These are phyloP conservation scores for Colletotrichum somersetense DNA, from an alignment of 2,329 filamentous ascomycete genomes.

Conservation along the genomic window DNA sequence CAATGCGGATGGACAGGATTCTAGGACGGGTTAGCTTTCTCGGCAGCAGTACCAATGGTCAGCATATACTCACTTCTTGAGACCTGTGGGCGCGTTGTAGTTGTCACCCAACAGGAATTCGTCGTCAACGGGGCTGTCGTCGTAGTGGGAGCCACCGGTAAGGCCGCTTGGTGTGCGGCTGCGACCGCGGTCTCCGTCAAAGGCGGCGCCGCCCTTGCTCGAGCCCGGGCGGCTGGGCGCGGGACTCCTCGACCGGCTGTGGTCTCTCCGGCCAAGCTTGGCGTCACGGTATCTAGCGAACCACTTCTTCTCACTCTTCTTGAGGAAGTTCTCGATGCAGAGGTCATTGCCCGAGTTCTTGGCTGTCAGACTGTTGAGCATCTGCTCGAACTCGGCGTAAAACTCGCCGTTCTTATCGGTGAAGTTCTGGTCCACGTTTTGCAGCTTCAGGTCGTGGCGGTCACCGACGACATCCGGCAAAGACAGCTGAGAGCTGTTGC, in stretches of 20 bases:
- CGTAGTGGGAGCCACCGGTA: slow-evolving; percentile 44
- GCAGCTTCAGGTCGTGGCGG: slow-evolving; percentile 71
- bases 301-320: slow-evolving; percentile 76
- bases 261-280: slow-evolving; percentile 62
- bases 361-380: slow-evolving; percentile 65
- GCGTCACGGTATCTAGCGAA: slow-evolving; percentile 70
- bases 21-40: slow-evolving; percentile 19
- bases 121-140: slow-evolving; percentile 45
- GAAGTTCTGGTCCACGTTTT: slow-evolving; percentile 77
- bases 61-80: slow-evolving; percentile 58
- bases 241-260: slow-evolving; percentile 54
- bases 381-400: slow-evolving; percentile 68
- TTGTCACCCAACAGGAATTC: slow-evolving; percentile 69
- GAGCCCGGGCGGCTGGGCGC: slow-evolving; percentile 42
- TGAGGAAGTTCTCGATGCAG: slow-evolving; percentile 75
- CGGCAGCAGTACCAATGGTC: slow-evolving; percentile 50
- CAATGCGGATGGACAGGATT: slow-evolving; percentile 64
- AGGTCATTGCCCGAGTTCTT: slow-evolving; percentile 69
- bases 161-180: slow-evolving; percentile 47
- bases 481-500: slow-evolving; percentile 62
- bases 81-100: slow-evolving; percentile 67
- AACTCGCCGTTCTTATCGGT: slow-evolving; percentile 74
- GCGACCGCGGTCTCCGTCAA: slow-evolving; percentile 44
- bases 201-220: slow-evolving; percentile 43
- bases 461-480: slow-evolving; percentile 70